Evolutionary conservation across 805 yeast genomes (phyloP).

Genomic region (Yarrowia hollandica): DNA sequence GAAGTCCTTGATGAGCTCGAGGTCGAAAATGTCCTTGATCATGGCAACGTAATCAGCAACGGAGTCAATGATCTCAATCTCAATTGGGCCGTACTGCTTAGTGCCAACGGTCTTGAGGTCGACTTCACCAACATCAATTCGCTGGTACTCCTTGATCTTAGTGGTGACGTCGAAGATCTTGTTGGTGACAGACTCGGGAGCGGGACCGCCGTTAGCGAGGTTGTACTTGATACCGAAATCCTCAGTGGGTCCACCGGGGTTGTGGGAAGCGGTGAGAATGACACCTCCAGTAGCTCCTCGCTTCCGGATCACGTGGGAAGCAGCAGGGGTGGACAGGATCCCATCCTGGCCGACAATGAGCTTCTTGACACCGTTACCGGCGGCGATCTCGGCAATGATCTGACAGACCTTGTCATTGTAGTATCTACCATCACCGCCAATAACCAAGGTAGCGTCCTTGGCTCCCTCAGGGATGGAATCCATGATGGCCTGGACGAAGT

Average conservation of each 20-base stretch:
- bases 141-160: constrained; percentile 59
- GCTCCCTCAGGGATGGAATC: constrained; percentile 90
- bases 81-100: constrained; percentile 55
- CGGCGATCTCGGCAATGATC: constrained; percentile 76
- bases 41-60: constrained; percentile 74
- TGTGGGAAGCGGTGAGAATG: constrained; percentile 93
- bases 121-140: constrained; percentile 58
- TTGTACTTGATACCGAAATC: constrained; percentile 97
- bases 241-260: constrained; percentile 93
- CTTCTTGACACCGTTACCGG: constrained; percentile 87
- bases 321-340: constrained; percentile 91
- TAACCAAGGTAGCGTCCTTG: constrained; percentile 69
- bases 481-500: constrained; percentile 84
- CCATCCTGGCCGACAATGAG: constrained; percentile 87
- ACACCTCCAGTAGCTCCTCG: constrained; percentile 82
- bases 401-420: constrained; percentile 82
- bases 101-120: constrained; percentile 63
- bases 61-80: constrained; percentile 80
- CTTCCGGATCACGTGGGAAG: constrained; percentile 86
- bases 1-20: constrained; percentile 73
- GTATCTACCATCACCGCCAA: constrained; percentile 97
- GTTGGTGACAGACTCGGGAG: constrained; percentile 92
- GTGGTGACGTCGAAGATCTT: constrained; percentile 73
- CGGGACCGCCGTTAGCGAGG: constrained; percentile 95
- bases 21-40: constrained; percentile 85